Conservation (phyloP, 139 green algal genomes). For the Closterium sp. region DNA sequence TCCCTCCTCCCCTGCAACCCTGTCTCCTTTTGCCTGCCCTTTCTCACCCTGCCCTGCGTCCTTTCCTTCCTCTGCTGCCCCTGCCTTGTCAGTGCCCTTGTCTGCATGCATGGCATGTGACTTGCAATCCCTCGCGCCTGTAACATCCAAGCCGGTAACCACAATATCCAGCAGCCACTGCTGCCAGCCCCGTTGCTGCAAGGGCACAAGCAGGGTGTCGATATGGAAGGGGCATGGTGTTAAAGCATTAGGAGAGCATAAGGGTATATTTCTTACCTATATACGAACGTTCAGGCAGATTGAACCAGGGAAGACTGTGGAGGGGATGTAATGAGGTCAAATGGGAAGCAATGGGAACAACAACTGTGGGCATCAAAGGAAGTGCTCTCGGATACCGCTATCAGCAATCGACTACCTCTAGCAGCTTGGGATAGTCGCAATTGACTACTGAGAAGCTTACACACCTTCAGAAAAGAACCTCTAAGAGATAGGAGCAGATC, state of each 20-base stretch:
- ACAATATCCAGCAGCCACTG: not conserved
- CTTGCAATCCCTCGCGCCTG: not conserved
- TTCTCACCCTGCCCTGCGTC: not conserved
- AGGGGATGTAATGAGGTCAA: no score
- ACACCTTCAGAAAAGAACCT: not conserved
- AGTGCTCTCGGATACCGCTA: no score
- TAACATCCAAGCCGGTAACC: not conserved
- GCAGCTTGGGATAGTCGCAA: not conserved
- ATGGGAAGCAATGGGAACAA: no score
- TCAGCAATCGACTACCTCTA: not conserved
- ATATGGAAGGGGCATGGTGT: no score
- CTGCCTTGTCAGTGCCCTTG: no score
- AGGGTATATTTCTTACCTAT: no score
- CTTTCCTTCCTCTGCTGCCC: not conserved
- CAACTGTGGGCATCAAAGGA: no score
- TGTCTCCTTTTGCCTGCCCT: no score
- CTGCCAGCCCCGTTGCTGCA: not conserved
- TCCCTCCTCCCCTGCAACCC: not conserved
- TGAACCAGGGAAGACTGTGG: no score
- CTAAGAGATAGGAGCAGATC: not conserved
- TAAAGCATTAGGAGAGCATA: no score
- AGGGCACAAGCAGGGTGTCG: not conserved
- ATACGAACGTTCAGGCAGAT: no score
- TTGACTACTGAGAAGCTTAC: not conserved
- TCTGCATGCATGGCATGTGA: not conserved